Conservation (phyloP, 2,329 filamentous ascomycete species). For the Cercospora zeina region DNA sequence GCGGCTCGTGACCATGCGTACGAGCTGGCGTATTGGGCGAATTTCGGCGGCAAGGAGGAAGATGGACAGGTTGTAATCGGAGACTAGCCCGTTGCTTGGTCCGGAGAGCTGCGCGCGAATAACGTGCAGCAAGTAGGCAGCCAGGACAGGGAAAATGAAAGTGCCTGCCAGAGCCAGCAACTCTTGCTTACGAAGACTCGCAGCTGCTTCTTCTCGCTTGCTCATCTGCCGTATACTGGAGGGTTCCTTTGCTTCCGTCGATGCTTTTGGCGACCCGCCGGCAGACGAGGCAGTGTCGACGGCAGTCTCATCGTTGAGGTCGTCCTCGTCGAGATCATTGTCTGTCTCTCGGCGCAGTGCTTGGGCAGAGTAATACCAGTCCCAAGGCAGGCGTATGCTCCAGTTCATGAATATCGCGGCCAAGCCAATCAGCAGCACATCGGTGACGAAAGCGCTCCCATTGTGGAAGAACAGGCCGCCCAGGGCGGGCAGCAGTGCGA, state of each 20-base stretch:
- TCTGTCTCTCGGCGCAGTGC: conserved; percentile 32
- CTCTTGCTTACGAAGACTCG: conserved; percentile 73
- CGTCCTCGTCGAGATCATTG: conserved; percentile 13
- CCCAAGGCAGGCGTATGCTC: conserved; percentile 87
- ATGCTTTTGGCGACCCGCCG: conserved; percentile 26
- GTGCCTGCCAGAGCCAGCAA: conserved; percentile 72
- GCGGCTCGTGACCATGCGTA: conserved; percentile 74
- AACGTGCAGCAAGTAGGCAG: conserved; percentile 80
- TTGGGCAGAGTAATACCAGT: conserved; percentile 57
- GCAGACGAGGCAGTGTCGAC: conserved; percentile 31
- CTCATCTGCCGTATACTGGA: conserved; percentile 20
- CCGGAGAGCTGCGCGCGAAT: conserved; percentile 79
- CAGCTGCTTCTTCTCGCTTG: conserved; percentile 46
- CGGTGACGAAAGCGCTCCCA: conserved; percentile 79
- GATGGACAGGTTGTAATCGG: conserved; percentile 88
- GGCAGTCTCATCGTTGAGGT: conserved; percentile 28
- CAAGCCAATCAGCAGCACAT: conserved; percentile 76
- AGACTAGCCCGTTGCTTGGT: conserved; percentile 82
- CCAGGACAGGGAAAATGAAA: conserved; percentile 73
- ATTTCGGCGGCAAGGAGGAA: conserved; percentile 87
- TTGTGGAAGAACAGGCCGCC: conserved; percentile 82
- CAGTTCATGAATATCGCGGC: conserved; percentile 88
- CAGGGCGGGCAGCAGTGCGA: conserved; percentile 83
- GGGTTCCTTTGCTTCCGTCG: conserved; percentile 14
- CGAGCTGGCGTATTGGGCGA: conserved; percentile 75